Evolutionary conservation across 2,329 filamentous ascomycete genomes (phyloP).

Genomic region (Claviceps digitariae): DNA sequence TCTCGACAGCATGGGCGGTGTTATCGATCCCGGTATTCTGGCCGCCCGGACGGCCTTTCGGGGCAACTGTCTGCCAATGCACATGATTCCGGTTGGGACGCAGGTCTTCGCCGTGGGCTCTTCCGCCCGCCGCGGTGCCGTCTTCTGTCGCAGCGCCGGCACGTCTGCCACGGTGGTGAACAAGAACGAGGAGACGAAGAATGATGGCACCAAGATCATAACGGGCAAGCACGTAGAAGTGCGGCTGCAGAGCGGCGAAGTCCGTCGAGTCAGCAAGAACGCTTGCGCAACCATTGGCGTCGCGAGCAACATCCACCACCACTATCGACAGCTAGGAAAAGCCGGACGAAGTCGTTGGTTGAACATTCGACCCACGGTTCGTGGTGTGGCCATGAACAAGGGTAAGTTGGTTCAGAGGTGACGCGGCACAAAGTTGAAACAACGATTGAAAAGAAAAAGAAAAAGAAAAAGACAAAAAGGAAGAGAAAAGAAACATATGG

Average conservation of each 20-base stretch:
- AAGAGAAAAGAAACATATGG: background rate
- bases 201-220: slow-evolving; percentile 46
- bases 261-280: slow-evolving; percentile 77
- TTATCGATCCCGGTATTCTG: slow-evolving; percentile 87
- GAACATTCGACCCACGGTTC: slow-evolving; percentile 85
- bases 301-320: slow-evolving; percentile 83
- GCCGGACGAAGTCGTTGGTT: slow-evolving; percentile 88
- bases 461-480: no score
- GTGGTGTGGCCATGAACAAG: slow-evolving; percentile 98
- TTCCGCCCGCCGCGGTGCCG: slow-evolving; percentile 56
- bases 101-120: slow-evolving; percentile 83
- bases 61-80: slow-evolving; percentile 87
- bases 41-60: slow-evolving; percentile 88
- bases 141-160: slow-evolving; percentile 90
- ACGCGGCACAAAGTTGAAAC: background rate
- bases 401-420: slow-evolving; percentile 32
- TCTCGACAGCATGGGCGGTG: slow-evolving; percentile 81
- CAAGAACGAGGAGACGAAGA: slow-evolving; percentile 65
- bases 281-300: slow-evolving; percentile 91
- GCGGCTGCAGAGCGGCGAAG: slow-evolving; percentile 81
- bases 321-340: slow-evolving; percentile 86
- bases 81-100: slow-evolving; percentile 93
- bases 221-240: slow-evolving; percentile 70
- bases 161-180: slow-evolving; percentile 81
- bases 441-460: no score